phyloP scores from a whole-genome alignment of 2,329 filamentous ascomycete species.

The Fusarium nodosum region DNA sequence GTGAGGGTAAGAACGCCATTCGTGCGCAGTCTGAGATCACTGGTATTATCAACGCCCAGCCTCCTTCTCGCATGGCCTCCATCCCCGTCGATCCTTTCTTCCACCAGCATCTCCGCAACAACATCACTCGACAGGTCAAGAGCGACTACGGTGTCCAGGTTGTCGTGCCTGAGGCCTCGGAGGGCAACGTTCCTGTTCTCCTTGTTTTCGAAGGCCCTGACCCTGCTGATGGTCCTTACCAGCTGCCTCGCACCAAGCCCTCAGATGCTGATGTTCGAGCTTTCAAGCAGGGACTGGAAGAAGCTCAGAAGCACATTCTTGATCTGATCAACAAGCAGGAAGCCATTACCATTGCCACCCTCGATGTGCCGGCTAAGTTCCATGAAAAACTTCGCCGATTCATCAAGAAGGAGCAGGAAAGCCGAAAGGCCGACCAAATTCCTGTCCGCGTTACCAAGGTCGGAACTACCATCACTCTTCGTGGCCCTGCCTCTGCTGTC shows the following conservation, averaged over 20 bases:
- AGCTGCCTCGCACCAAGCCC: conserved; percentile 68
- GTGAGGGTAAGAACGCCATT: conserved; percentile 85
- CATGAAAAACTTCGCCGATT: conserved; percentile 74
- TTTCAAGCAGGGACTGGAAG: conserved; percentile 68
- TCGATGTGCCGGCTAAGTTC: conserved; percentile 74
- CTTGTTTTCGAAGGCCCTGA: conserved; percentile 81
- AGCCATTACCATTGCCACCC: conserved; percentile 61
- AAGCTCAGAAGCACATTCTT: conserved; percentile 69
- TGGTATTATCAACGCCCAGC: conserved; percentile 79
- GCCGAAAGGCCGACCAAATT: conserved; percentile 68
- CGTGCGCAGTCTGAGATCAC: conserved; percentile 82
- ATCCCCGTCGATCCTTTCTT: conserved; percentile 83
- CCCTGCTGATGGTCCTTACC: conserved; percentile 61
- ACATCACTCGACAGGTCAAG: conserved; percentile 73
- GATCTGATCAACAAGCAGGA: conserved; percentile 72
- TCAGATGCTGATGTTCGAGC: conserved; percentile 63
- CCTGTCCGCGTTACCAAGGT: conserved; percentile 71
- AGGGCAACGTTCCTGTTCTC: conserved; percentile 73
- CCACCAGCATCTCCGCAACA: conserved; percentile 77
- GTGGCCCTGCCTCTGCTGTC: conserved; percentile 81
- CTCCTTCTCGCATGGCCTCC: conserved; percentile 77
- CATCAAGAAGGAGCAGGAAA: conserved; percentile 74
- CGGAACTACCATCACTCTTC: conserved; percentile 76
- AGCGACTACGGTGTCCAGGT: conserved; percentile 79
- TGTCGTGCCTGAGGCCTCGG: conserved; percentile 75